Percentiles rank a stretch among this genome's conserved stretches.
Evolutionary conservation across 495 filamentous ascomycete species (phyloP).

Genomic region (Penicillium paradoxum): DNA sequence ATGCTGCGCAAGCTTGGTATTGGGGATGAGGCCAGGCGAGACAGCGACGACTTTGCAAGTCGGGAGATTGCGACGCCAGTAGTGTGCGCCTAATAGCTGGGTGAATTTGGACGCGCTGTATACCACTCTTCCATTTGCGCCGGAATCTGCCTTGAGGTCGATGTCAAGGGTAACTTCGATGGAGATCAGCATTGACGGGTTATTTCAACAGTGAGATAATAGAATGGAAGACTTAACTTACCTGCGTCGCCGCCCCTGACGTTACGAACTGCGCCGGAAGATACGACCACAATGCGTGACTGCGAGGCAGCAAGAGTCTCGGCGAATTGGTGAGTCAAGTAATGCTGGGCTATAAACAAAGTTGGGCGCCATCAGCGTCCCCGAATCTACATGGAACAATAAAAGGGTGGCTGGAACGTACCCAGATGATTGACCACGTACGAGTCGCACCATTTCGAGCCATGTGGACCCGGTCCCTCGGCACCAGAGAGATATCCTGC

Average conservation of each 20-base stretch:
- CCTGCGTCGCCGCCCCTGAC: conserved; percentile 21
- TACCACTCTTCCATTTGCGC: conserved; percentile 13
- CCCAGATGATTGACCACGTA: conserved; percentile 28
- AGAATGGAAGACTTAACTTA: conserved; percentile 2
- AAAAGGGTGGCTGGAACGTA: conserved; percentile 2
- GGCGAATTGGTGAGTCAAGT: conserved; percentile 22
- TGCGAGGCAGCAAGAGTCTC: conserved; percentile 19
- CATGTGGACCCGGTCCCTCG: conserved; percentile 21
- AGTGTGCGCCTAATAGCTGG: conserved; percentile 23
- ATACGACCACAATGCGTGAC: conserved; percentile 27
- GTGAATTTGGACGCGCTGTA: conserved; percentile 30
- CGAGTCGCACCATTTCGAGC: conserved; percentile 24
- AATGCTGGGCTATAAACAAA: conserved; percentile 23
- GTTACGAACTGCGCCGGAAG: conserved; percentile 26
- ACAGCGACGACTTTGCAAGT: conserved; percentile 25
- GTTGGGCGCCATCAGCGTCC: not conserved
- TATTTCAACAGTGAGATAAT: not conserved
- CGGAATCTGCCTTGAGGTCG: conserved; percentile 26
- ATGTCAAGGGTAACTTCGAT: conserved; percentile 24
- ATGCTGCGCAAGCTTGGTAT: conserved; percentile 23
- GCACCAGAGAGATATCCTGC: conserved; percentile 20
- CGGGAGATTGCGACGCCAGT: conserved; percentile 25
- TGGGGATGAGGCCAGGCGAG: conserved; percentile 25
- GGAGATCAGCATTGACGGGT: not conserved
- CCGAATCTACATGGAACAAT: not conserved